A percentile compares a stretch with the other conserved stretches of the same genome.
Conservation (phyloP, 2,329 filamentous ascomycete species). For the Parascedosporium putredinis region DNA sequence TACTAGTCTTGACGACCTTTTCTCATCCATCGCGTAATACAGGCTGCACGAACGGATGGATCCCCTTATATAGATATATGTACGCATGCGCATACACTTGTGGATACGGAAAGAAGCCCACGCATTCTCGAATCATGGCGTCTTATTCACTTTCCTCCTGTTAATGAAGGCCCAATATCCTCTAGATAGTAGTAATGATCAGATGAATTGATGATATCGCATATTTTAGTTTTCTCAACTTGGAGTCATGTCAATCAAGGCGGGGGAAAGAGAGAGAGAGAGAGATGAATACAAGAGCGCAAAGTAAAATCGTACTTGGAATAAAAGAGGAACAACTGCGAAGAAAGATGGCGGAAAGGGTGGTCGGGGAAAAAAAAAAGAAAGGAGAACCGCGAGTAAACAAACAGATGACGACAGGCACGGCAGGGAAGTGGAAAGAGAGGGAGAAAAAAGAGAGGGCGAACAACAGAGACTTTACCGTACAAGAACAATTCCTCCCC, state of each 20-base stretch:
- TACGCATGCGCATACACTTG: slow-evolving; percentile 19
- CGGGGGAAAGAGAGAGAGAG: no score
- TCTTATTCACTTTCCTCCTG: no score
- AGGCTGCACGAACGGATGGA: neutral
- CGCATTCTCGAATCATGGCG: no score
- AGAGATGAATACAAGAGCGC: neutral
- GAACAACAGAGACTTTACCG: neutral
- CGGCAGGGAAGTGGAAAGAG: neutral
- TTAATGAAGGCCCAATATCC: no score
- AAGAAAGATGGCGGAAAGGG: neutral
- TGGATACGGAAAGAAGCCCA: no score
- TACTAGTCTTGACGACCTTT: slow-evolving; percentile 32
- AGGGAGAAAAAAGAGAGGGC: neutral
- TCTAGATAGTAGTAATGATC: slow-evolving; percentile 4
- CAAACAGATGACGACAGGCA: neutral
- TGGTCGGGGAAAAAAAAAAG: neutral
- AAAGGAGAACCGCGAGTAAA: neutral
- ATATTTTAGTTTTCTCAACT: neutral
- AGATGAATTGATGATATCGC: slow-evolving; percentile 1
- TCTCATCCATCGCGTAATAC: slow-evolving; percentile 38
- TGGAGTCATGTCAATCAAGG: neutral
- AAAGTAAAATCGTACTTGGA: neutral
- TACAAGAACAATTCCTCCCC: neutral
- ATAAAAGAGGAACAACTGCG: neutral
- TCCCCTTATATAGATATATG: neutral